Conservation (phyloP, 148 eudicot species). For the Chenopodium berlandieri region DNA sequence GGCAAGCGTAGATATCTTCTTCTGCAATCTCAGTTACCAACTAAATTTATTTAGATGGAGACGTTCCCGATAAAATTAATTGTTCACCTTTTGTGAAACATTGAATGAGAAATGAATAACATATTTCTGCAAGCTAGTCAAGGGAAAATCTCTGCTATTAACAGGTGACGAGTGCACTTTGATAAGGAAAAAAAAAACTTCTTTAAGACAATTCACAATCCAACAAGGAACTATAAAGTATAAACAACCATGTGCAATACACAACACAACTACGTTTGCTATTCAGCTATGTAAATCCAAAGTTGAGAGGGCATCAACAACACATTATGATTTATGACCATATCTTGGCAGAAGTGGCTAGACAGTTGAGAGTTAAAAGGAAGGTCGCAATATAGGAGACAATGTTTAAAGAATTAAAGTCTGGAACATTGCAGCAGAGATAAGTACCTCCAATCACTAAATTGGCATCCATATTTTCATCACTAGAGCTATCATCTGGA, state of each 20-base stretch:
- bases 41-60: not conserved
- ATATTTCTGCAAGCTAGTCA: no score
- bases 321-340: no score
- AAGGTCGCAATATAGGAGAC: not conserved
- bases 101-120: no score
- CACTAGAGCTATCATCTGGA: constrained; percentile 77
- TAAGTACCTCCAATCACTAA: constrained; percentile 66
- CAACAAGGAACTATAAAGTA: no score
- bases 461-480: constrained; percentile 68
- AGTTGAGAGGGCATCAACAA: not conserved
- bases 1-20: not conserved
- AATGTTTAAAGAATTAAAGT: not conserved
- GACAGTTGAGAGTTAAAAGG: not conserved
- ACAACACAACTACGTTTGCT: no score
- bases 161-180: no score
- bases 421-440: not conserved
- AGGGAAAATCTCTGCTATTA: not conserved
- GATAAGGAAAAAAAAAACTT: no score
- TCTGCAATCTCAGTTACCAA: not conserved
- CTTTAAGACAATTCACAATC: no score
- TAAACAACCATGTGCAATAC: no score
- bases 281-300: not conserved
- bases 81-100: no score
- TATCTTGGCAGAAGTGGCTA: not conserved
- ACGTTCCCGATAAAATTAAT: no score